phyloP scores from a whole-genome alignment of 805 yeast genomes.

The Candida nitratophila region DNA sequence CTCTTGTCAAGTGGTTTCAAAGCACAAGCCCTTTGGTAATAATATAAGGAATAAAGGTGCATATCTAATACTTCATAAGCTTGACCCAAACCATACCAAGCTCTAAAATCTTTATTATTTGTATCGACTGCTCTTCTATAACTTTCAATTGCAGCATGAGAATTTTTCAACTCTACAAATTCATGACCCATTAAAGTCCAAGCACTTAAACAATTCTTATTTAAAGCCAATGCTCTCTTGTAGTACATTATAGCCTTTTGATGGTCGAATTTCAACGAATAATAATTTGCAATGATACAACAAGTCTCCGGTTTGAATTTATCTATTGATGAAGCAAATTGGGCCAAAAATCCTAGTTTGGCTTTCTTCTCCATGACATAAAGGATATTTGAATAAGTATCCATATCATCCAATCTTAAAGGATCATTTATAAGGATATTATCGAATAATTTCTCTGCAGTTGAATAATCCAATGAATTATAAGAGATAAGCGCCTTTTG shows the following conservation, averaged over 20 bases:
- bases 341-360: conserved; percentile 81
- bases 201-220: conserved; percentile 76
- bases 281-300: conserved; percentile 89
- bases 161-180: conserved; percentile 89
- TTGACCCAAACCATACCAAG: conserved; percentile 98
- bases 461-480: conserved; percentile 77
- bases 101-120: conserved; percentile 82
- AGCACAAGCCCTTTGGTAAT: conserved; percentile 85
- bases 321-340: conserved; percentile 74
- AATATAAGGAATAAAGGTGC: conserved; percentile 87
- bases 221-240: conserved; percentile 77
- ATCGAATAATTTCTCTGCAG: conserved; percentile 77
- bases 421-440: conserved; percentile 70
- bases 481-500: conserved; percentile 80
- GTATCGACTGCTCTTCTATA: conserved; percentile 91
- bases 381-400: conserved; percentile 87
- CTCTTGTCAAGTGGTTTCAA: conserved; percentile 84
- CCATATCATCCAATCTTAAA: conserved; percentile 82
- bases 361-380: conserved; percentile 89
- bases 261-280: conserved; percentile 86
- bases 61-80: conserved; percentile 95
- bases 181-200: conserved; percentile 99
- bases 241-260: conserved; percentile 92
- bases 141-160: conserved; percentile 96
- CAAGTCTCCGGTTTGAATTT: conserved; percentile 91